phyloP scores from a whole-genome alignment of 75 land plant species.

The Selaginella moellendorffii region DNA sequence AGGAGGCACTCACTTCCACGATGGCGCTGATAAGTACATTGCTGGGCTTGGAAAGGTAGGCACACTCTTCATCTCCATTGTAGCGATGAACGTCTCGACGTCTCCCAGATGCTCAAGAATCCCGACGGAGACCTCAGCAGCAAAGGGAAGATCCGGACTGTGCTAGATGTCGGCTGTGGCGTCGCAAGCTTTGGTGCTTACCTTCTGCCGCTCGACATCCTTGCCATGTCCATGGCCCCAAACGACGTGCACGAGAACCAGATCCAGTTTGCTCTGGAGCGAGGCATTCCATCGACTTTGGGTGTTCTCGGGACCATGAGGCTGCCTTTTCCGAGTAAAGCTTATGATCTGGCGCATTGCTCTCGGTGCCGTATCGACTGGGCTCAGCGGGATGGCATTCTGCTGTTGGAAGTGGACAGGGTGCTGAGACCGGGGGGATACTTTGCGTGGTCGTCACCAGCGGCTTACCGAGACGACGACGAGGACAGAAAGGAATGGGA shows the following conservation, averaged over 20 bases:
- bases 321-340: slow-evolving; percentile 70
- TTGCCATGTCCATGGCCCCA: slow-evolving; percentile 82
- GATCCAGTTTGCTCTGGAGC: slow-evolving; percentile 78
- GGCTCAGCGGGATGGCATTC: slow-evolving; percentile 80
- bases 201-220: slow-evolving; percentile 39
- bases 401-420: slow-evolving; percentile 67
- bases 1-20: slow-evolving; percentile 85
- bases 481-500: slow-evolving; percentile 45
- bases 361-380: slow-evolving; percentile 83
- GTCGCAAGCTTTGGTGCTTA: slow-evolving; percentile 92
- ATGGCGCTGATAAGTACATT: slow-evolving; percentile 91
- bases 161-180: slow-evolving; percentile 77
- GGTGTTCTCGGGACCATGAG: slow-evolving; percentile 78
- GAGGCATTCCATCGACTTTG: slow-evolving; percentile 70
- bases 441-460: slow-evolving; percentile 76
- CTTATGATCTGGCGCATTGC: slow-evolving; percentile 80
- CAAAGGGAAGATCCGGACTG: slow-evolving; percentile 53
- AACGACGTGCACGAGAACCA: slow-evolving; percentile 85
- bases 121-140: slow-evolving; percentile 45
- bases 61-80: slow-evolving; percentile 9
- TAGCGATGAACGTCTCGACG: neutral
- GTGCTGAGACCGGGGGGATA: slow-evolving; percentile 73
- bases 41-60: slow-evolving; percentile 46
- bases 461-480: slow-evolving; percentile 60
- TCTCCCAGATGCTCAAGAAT: slow-evolving; percentile 55